phyloP scores from a whole-genome alignment of 768 basidiomycete species.

The Tricholoma bakamatsutake region DNA sequence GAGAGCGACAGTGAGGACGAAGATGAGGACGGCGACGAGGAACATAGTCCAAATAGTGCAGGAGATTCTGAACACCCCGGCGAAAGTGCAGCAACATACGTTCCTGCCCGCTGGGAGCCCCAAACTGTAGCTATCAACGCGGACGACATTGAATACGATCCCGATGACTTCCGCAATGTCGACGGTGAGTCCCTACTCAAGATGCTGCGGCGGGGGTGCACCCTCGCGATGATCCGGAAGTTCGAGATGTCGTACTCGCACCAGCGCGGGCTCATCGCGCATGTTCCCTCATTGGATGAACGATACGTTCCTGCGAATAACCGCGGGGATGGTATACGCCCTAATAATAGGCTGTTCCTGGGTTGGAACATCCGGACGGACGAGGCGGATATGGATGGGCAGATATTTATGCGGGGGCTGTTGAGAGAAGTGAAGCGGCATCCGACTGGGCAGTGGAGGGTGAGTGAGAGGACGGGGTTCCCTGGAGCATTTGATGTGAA shows the following conservation, averaged over 20 bases:
- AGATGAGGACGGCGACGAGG: constrained; percentile 18
- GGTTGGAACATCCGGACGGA: constrained; percentile 65
- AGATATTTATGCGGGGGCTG: constrained; percentile 36
- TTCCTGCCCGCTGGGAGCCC: constrained; percentile 53
- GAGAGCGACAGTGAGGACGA: constrained; percentile 26
- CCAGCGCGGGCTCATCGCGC: constrained; percentile 45
- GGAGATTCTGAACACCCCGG: constrained; percentile 6
- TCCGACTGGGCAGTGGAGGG: constrained; percentile 29
- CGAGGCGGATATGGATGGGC: constrained; percentile 38
- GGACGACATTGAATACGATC: not conserved
- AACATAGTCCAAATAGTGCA: constrained; percentile 5
- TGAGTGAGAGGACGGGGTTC: constrained; percentile 18
- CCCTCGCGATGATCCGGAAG: constrained; percentile 48
- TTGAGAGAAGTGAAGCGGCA: constrained; percentile 27
- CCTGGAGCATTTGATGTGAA: constrained; percentile 27
- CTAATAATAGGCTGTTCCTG: constrained; percentile 39
- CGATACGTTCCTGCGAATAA: constrained; percentile 16
- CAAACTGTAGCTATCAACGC: constrained; percentile 32
- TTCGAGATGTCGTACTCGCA: constrained; percentile 54
- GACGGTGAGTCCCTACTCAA: constrained; percentile 16
- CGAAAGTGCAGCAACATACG: constrained; percentile 24
- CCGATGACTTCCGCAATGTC: constrained; percentile 22
- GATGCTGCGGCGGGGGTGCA: constrained; percentile 56
- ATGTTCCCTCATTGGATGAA: constrained; percentile 31
- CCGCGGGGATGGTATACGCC: constrained; percentile 11